These are phyloP conservation scores for Cystofilobasidium ferigula DNA, from an alignment of 768 basidiomycete genomes.

Conservation along the genomic window DNA sequence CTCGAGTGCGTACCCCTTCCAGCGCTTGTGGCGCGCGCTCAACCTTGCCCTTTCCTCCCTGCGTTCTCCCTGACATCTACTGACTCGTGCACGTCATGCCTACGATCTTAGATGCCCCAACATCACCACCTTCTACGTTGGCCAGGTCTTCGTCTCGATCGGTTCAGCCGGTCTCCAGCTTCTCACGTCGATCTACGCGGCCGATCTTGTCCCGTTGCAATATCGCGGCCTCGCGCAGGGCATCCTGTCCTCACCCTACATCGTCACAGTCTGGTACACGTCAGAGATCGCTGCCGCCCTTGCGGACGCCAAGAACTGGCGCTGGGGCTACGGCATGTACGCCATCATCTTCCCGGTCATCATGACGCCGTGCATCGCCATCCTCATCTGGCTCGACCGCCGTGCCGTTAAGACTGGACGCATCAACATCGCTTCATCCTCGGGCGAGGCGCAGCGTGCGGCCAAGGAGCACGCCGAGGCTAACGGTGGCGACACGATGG, in stretches of 20 bases:
- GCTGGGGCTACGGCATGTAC: slow-evolving; percentile 34
- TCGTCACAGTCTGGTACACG: slow-evolving; percentile 25
- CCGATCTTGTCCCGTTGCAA: slow-evolving; percentile 1
- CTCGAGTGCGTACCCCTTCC: slow-evolving; percentile 20
- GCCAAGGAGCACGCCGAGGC: background rate
- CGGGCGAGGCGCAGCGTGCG: background rate
- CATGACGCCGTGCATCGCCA: slow-evolving; percentile 31
- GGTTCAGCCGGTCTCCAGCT: background rate
- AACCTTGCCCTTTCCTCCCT: too few species aligned
- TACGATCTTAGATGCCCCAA: slow-evolving; percentile 30
- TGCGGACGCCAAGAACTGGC: slow-evolving; percentile 32
- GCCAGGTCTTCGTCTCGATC: background rate
- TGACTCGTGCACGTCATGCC: background rate
- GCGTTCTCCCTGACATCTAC: slow-evolving; percentile 23
- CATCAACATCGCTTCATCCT: too few species aligned
- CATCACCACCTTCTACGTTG: slow-evolving; percentile 28
- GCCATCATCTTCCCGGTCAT: slow-evolving; percentile 33
- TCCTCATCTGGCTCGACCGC: slow-evolving; percentile 31
- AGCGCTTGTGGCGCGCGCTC: slow-evolving; percentile 17
- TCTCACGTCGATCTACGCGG: slow-evolving; percentile 4
- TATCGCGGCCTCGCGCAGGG: slow-evolving; percentile 9
- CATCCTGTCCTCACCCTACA: background rate
- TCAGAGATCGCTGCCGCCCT: slow-evolving; percentile 31
- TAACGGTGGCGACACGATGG: too few species aligned
- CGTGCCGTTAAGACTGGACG: too few species aligned